These are phyloP conservation scores for Botryotinia narcissicola DNA, from an alignment of 2,329 filamentous ascomycete genomes.

Conservation along the genomic window DNA sequence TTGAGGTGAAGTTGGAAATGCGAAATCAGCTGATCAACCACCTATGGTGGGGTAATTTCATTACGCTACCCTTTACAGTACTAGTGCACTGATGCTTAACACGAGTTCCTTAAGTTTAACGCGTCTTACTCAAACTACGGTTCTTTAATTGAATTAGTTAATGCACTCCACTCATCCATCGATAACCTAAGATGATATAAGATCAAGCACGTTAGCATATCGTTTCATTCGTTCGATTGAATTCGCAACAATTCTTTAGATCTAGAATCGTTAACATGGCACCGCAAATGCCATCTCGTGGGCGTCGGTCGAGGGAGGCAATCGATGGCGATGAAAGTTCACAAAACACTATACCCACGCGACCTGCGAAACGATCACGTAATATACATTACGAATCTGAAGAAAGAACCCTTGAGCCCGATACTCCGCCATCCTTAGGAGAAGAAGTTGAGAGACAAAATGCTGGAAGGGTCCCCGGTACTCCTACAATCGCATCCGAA, in stretches of 20 bases:
- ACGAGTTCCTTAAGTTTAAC: neutral
- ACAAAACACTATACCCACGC: slow-evolving; percentile 24
- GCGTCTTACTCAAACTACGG: slow-evolving; percentile 6
- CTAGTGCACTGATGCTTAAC: neutral
- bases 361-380: slow-evolving; percentile 33
- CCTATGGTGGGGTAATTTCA: neutral
- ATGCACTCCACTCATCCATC: neutral
- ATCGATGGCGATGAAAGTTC: slow-evolving; percentile 33
- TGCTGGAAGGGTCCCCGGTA: neutral
- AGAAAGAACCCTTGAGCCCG: slow-evolving; percentile 20
- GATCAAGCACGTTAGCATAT: neutral
- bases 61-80: neutral
- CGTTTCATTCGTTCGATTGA: neutral
- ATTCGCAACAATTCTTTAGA: neutral
- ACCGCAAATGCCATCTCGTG: slow-evolving; percentile 17
- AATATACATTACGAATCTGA: slow-evolving; percentile 22
- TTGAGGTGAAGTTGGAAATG: slow-evolving; percentile 1
- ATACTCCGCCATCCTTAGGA: slow-evolving; percentile 20
- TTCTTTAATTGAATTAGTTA: neutral
- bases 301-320: slow-evolving; percentile 27
- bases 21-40: slow-evolving; percentile 6
- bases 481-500: neutral
- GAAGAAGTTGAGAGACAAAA: slow-evolving; percentile 3
- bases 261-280: slow-evolving; percentile 16
- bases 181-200: neutral